phyloP scores from a whole-genome alignment of 228 moss, liverwort and hornwort species.

The Sphagnum magellanicum region DNA sequence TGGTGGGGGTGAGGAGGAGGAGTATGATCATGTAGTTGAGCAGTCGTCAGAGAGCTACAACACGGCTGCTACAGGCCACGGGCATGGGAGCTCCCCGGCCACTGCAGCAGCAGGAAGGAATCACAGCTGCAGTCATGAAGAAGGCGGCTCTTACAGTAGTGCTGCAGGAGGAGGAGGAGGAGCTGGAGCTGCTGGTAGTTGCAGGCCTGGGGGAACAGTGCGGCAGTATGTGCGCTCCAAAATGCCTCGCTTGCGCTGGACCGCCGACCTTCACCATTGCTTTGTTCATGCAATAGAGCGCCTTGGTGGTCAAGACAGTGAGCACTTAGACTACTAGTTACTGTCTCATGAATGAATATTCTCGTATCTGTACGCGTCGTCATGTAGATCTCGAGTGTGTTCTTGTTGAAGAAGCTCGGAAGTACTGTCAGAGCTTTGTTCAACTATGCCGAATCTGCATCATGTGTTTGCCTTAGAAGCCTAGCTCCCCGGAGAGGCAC shows the following conservation, averaged over 20 bases:
- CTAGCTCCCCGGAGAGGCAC: too few relatives aligned
- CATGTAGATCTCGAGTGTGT: too few relatives aligned
- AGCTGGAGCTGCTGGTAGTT: conserved; percentile 29
- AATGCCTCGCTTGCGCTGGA: conserved; percentile 79
- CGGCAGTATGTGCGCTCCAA: conserved; percentile 79
- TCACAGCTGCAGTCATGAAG: conserved; percentile 8
- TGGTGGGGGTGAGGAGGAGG: conserved; percentile 4
- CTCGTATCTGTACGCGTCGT: too few relatives aligned
- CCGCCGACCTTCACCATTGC: conserved; percentile 74
- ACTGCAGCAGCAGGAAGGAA: neutral
- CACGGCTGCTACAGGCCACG: conserved; percentile 21
- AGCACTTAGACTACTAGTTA: conserved; percentile 4
- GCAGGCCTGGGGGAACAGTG: conserved; percentile 52
- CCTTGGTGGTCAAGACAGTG: conserved; percentile 80
- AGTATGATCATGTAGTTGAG: conserved; percentile 35
- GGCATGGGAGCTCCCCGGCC: conserved; percentile 23
- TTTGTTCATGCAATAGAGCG: conserved; percentile 72
- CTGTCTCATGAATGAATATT: neutral
- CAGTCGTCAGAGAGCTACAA: conserved; percentile 63
- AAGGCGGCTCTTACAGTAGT: neutral
- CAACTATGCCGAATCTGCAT: too few relatives aligned
- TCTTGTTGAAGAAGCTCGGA: too few relatives aligned
- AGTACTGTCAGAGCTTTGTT: too few relatives aligned
- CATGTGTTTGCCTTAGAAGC: too few relatives aligned
- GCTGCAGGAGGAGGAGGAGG: conserved; percentile 12